A percentile compares a stretch with the other conserved stretches of the same genome.
phyloP scores from a whole-genome alignment of 768 basidiomycete species.

The Pleurotus cornucopiae region DNA sequence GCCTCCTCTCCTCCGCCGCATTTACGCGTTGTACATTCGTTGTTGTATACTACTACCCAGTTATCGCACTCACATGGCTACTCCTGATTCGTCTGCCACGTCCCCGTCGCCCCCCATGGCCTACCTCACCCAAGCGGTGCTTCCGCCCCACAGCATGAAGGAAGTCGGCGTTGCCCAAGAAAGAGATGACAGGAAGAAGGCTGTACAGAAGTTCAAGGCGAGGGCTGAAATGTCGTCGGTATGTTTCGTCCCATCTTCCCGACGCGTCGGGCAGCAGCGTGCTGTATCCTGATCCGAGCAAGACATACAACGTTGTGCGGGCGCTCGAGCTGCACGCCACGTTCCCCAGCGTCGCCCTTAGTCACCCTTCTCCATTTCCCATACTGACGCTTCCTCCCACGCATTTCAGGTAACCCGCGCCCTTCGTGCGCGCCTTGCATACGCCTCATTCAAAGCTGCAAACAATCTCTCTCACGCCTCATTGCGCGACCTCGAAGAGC shows the following conservation, averaged over 20 bases:
- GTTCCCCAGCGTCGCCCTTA: background rate
- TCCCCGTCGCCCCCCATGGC: constrained; percentile 75
- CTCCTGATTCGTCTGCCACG: constrained; percentile 77
- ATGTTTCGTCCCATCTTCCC: constrained; percentile 31
- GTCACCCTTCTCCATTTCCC: background rate
- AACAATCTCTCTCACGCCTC: constrained; percentile 66
- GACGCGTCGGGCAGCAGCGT: constrained; percentile 43
- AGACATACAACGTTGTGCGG: too few relatives aligned
- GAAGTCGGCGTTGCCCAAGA: constrained; percentile 33
- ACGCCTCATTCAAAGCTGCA: constrained; percentile 81
- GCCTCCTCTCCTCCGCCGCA: constrained; percentile 18
- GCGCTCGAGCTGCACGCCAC: background rate
- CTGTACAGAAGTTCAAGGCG: constrained; percentile 72
- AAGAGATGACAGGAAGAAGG: constrained; percentile 58
- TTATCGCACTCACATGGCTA: constrained; percentile 58
- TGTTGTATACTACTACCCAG: constrained; percentile 7
- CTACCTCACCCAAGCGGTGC: constrained; percentile 47
- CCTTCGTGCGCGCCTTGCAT: constrained; percentile 74
- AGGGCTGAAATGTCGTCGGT: constrained; percentile 81
- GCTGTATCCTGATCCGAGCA: constrained; percentile 15
- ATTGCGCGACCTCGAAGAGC: constrained; percentile 69
- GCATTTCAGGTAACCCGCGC: constrained; percentile 69
- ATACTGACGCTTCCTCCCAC: constrained; percentile 28
- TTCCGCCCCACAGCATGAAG: constrained; percentile 30
- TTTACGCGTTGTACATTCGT: constrained; percentile 16